Conservation (phyloP, 2,329 filamentous ascomycete species). For the Cyphellophora europaea region DNA sequence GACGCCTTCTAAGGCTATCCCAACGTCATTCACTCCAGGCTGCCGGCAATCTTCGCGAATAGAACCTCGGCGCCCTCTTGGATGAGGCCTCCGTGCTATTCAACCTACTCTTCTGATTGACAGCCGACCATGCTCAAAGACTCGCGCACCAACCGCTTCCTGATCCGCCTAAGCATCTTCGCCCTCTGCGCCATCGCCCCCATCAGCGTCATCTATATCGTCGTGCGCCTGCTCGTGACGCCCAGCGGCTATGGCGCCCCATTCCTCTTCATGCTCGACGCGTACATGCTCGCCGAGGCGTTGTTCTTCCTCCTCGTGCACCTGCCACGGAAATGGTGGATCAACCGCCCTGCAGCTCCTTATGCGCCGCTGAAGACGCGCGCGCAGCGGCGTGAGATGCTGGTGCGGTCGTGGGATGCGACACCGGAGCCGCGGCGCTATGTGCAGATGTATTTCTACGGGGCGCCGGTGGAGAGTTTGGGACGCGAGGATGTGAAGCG, state of each 20-base stretch:
- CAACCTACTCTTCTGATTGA: too few species aligned
- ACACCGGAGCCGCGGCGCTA: slow-evolving; percentile 49
- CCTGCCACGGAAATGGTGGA: slow-evolving; percentile 39
- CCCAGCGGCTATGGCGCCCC: not conserved
- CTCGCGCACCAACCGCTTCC: not conserved
- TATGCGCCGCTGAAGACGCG: slow-evolving; percentile 37
- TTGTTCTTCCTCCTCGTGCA: slow-evolving; percentile 46
- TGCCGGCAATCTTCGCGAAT: too few species aligned
- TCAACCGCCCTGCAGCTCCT: slow-evolving; percentile 38
- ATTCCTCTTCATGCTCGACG: not conserved
- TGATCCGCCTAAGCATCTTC: not conserved
- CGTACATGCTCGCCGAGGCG: slow-evolving; percentile 33
- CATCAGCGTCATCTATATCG: not conserved
- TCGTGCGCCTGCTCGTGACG: not conserved
- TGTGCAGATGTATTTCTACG: slow-evolving; percentile 57
- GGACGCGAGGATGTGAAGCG: slow-evolving; percentile 55
- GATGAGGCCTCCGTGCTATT: too few species aligned
- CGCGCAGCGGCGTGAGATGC: slow-evolving; percentile 45
- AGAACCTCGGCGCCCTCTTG: too few species aligned
- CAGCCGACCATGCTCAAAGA: not conserved
- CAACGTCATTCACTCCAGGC: too few species aligned
- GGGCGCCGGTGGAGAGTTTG: slow-evolving; percentile 48
- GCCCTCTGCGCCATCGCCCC: not conserved
- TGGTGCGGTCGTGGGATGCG: slow-evolving; percentile 46
- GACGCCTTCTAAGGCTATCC: too few species aligned